phyloP scores from a whole-genome alignment of 2,329 filamentous ascomycete species.

The Cryphonectria radicalis region DNA sequence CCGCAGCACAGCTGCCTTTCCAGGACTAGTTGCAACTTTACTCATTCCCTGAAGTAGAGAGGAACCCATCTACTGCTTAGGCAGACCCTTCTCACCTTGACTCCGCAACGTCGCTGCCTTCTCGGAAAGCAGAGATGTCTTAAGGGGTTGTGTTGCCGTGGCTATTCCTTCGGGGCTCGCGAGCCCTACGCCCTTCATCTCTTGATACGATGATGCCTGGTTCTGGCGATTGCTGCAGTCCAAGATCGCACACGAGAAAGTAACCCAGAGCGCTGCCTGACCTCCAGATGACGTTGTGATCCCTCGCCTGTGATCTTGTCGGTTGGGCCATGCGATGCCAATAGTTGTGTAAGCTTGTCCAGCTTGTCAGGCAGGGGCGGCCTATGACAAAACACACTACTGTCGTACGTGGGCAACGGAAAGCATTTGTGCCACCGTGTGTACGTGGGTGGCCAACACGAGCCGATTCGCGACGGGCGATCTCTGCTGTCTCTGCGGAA shows the following conservation, averaged over 20 bases:
- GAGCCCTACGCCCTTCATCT: not conserved
- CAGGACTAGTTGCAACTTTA: slow-evolving; percentile 10
- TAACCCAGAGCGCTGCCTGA: not conserved
- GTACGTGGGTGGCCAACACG: slow-evolving; percentile 12
- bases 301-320: slow-evolving; percentile 15
- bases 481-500: slow-evolving; percentile 18
- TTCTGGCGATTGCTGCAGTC: not conserved
- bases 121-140: not conserved
- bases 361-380: slow-evolving; percentile 27
- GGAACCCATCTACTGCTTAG: not conserved
- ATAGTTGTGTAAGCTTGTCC: slow-evolving; percentile 22
- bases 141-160: not conserved
- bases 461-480: slow-evolving; percentile 22
- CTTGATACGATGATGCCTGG: not conserved
- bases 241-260: not conserved
- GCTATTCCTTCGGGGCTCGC: not conserved
- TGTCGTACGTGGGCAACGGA: slow-evolving; percentile 19
- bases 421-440: slow-evolving; percentile 1
- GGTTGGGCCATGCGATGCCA: slow-evolving; percentile 18
- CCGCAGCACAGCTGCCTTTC: slow-evolving; percentile 15
- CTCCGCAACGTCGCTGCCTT: not conserved
- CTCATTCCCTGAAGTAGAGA: not conserved
- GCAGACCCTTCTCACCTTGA: not conserved
- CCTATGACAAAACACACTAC: slow-evolving; percentile 17
- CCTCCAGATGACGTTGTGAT: slow-evolving; percentile 3